Evolutionary conservation across 2,329 filamentous ascomycete species (phyloP).

Genomic region (Diplodia seriata): DNA sequence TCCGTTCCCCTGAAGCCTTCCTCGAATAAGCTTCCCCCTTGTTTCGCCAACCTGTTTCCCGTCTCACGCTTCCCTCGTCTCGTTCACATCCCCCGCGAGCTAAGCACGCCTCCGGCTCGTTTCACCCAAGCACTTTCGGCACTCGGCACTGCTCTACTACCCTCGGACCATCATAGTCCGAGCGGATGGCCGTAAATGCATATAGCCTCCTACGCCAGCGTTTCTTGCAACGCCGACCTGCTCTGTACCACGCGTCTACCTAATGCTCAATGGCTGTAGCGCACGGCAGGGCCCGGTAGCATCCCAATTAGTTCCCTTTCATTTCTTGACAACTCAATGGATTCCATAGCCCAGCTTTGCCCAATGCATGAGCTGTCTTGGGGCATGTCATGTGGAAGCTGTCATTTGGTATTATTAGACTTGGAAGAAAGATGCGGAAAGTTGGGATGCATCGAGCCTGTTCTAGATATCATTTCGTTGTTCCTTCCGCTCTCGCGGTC

Average conservation of each 20-base stretch:
- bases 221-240: background rate
- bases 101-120: background rate
- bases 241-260: background rate
- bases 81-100: background rate
- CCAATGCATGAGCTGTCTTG: background rate
- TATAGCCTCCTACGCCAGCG: background rate
- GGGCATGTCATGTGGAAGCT: too few relatives aligned
- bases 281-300: background rate
- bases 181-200: background rate
- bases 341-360: background rate
- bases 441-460: background rate
- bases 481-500: background rate
- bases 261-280: background rate
- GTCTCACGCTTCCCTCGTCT: background rate
- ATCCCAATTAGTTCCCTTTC: too few relatives aligned
- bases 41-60: background rate
- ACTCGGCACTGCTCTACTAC: background rate
- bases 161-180: background rate
- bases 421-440: too few relatives aligned
- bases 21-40: background rate
- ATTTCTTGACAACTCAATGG: background rate
- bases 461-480: background rate
- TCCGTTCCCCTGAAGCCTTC: background rate
- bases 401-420: too few relatives aligned
- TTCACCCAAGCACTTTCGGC: background rate